phyloP scores from a whole-genome alignment of 1,139 yeast genomes.

The Geotrichum aggregatum region DNA sequence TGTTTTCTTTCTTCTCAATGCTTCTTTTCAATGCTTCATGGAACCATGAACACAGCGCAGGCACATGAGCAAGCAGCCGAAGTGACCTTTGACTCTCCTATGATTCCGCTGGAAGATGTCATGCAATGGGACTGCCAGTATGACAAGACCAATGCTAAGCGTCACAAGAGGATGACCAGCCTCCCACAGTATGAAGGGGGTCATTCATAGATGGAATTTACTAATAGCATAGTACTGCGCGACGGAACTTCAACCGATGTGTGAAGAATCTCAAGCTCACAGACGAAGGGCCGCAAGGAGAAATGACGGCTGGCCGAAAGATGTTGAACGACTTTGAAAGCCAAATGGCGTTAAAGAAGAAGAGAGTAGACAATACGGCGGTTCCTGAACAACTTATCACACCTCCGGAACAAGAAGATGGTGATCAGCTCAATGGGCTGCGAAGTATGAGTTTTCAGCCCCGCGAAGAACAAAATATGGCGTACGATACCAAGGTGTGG shows the following conservation, averaged over 20 bases:
- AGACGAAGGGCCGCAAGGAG: not conserved
- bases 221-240: too few species aligned
- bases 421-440: constrained; percentile 1
- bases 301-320: not conserved
- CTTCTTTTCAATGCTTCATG: too few species aligned
- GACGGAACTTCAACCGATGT: not conserved
- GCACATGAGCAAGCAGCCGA: not conserved
- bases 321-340: not conserved
- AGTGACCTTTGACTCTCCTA: too few species aligned
- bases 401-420: too few species aligned
- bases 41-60: too few species aligned
- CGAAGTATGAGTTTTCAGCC: constrained; percentile 22
- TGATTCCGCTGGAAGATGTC: too few species aligned
- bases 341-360: not conserved
- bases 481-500: constrained; percentile 26
- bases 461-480: constrained; percentile 28
- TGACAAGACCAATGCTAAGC: not conserved
- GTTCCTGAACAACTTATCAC: too few species aligned
- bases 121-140: not conserved
- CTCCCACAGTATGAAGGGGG: constrained; percentile 1
- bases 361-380: not conserved
- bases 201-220: too few species aligned
- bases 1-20: not conserved
- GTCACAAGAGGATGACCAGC: constrained; percentile 1
- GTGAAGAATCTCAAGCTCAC: constrained; percentile 6